Evolutionary conservation across 139 green algal species (phyloP), one percentile per base, ranked within the genome.

Genomic region (Micractinium sp.): DNA sequence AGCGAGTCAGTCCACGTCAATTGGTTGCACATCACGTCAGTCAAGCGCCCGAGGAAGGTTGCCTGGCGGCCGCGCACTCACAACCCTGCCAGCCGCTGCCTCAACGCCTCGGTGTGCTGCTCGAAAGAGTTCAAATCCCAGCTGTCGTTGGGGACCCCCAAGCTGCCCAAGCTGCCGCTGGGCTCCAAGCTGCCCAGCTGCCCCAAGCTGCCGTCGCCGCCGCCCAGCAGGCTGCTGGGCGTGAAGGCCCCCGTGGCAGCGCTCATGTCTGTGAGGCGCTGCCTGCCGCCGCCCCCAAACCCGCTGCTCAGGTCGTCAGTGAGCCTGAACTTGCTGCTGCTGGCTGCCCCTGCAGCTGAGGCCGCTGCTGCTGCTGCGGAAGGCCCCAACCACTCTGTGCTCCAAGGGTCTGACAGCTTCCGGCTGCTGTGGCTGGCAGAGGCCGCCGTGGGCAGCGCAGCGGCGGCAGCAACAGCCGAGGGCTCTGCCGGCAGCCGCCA

Each of bases 251-350:
- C 56, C 14, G 18, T 38, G 78, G 12, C 29, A 39, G 25, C 33
- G 36, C 82, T 22, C 29, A 81, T 67, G n/a, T 61, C 35, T 19
- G 61, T 38, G n/a, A 87, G 36, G 63, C 38, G 35, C 0, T 41
- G 56, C 66, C 38, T 63, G 29, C 38, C 71, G 14, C 15, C 60
- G 2, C 15, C 22, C n/a, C 56, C 56, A 27, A 47, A 27, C 66
- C 83, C 56, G 67, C 82, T 66, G 82, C 80, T 71, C 38, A 41
- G 38, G 23, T 77, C 82, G 29, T 87, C 83, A 23, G 83, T 69
- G 23, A 87, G 67, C 20, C 83, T 67, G 39, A 53, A 81, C 66
- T 81, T 87, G 67, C 67, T 75, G 83, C 66, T 87, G 67, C 83
- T 81, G 83, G n/a, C 61, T 12, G 47, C 20, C 20, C 31, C 56